phyloP scores from a whole-genome alignment of 352 stramenopile species.

The Phytophthora sansomeana region DNA sequence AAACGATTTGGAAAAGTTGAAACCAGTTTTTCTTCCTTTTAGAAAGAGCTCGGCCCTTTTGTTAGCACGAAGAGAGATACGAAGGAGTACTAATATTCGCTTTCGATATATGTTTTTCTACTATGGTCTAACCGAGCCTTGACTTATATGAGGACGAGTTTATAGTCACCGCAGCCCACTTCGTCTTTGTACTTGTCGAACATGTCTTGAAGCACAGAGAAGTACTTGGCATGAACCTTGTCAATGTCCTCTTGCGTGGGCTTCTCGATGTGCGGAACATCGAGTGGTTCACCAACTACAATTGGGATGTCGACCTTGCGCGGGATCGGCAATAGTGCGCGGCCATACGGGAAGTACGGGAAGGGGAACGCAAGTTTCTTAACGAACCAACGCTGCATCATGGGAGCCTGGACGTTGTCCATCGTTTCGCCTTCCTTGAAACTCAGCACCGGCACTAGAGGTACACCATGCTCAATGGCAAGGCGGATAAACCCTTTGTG shows the following conservation, averaged over 20 bases:
- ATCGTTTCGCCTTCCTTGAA: constrained; percentile 87
- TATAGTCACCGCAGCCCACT: constrained; percentile 76
- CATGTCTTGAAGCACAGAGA: constrained; percentile 56
- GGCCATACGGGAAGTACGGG: constrained; percentile 82
- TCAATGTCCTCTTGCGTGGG: constrained; percentile 72
- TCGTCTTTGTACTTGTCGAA: constrained; percentile 82
- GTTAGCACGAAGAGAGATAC: too few relatives aligned
- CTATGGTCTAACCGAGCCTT: too few relatives aligned
- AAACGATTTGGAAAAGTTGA: too few relatives aligned
- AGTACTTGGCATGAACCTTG: constrained; percentile 69
- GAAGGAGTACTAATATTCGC: too few relatives aligned
- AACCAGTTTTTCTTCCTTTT: too few relatives aligned
- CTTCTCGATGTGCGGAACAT: constrained; percentile 52
- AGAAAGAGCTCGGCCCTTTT: too few relatives aligned
- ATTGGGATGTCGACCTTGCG: constrained; percentile 66
- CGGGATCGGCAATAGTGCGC: constrained; percentile 70
- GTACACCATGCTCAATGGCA: constrained; percentile 78
- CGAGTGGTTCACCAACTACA: constrained; percentile 68
- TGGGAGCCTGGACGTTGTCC: constrained; percentile 81
- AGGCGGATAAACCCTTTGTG: constrained; percentile 88
- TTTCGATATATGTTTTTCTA: too few relatives aligned
- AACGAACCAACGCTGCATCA: constrained; percentile 82
- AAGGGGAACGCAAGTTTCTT: constrained; percentile 83
- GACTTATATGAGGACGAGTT: constrained; percentile 67
- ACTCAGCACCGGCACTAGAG: constrained; percentile 80